Percentiles rank a stretch among this genome's conserved stretches.
Evolutionary conservation across 2,329 filamentous ascomycete genomes (phyloP).

Genomic region (Epichloe aotearoae): DNA sequence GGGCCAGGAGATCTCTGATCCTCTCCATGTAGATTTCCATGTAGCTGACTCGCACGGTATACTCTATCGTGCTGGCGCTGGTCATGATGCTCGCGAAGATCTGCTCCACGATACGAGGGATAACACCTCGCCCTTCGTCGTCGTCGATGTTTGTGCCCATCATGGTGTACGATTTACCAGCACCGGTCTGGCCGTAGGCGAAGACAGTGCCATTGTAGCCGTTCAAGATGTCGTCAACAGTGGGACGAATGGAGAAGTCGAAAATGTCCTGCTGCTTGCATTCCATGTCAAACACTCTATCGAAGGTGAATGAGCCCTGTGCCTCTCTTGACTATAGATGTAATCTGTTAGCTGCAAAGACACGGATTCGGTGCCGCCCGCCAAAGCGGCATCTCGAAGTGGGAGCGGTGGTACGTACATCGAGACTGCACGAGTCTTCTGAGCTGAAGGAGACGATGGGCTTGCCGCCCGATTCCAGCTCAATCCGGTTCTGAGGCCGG

Average conservation of each 20-base stretch:
- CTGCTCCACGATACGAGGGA: conserved; percentile 92
- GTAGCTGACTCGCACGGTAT: conserved; percentile 96
- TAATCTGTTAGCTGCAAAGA: conserved; percentile 11
- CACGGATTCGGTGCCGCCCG: background rate
- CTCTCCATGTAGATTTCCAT: conserved; percentile 99
- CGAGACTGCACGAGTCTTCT: conserved; percentile 76
- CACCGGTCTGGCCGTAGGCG: conserved; percentile 94
- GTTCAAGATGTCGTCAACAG: conserved; percentile 95
- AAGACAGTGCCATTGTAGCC: conserved; percentile 99
- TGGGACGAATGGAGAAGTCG: conserved; percentile 91
- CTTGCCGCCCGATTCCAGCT: conserved; percentile 79
- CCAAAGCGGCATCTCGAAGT: background rate
- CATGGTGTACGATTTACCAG: conserved; percentile 99
- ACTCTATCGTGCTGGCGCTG: conserved; percentile 87
- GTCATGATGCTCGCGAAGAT: conserved; percentile 92
- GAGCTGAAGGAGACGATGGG: conserved; percentile 82
- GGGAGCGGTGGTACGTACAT: conserved; percentile 36
- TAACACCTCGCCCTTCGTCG: conserved; percentile 77
- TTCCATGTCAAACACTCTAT: conserved; percentile 91
- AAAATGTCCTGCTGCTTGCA: conserved; percentile 89
- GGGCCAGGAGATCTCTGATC: conserved; percentile 83
- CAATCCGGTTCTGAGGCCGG: conserved; percentile 89
- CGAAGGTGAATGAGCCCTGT: conserved; percentile 83
- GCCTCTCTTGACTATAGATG: conserved; percentile 61
- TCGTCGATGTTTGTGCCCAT: conserved; percentile 71